Conservation (phyloP, 202 grass and related monocot genomes). For the Saccharum hybrid region DNA sequence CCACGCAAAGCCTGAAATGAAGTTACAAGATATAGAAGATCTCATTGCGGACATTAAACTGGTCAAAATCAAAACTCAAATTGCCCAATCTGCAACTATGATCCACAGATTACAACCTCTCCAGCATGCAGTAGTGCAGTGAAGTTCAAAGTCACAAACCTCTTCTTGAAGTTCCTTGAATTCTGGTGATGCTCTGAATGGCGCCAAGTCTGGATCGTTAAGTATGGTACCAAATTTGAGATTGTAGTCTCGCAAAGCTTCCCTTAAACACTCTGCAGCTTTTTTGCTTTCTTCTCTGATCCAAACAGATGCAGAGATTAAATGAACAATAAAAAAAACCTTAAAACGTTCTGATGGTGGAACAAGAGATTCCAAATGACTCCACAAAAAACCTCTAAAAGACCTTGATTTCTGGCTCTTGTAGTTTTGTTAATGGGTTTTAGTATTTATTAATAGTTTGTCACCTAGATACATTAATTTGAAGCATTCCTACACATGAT, state of each 20-base stretch:
- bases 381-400: not conserved
- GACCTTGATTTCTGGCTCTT: constrained; percentile 22
- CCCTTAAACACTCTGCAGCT: constrained; percentile 79
- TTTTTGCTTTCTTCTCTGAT: constrained; percentile 89
- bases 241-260: constrained; percentile 83
- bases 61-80: constrained; percentile 1
- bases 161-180: constrained; percentile 96
- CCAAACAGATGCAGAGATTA: constrained; percentile 49
- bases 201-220: constrained; percentile 86
- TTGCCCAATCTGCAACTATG: constrained; percentile 2
- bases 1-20: constrained; percentile 77
- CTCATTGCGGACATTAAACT: constrained; percentile 22
- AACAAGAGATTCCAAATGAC: constrained; percentile 20
- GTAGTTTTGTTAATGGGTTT: not conserved
- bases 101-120: constrained; percentile 11
- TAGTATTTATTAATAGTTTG: constrained; percentile 2
- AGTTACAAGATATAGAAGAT: constrained; percentile 30
- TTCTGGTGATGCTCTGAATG: constrained; percentile 86
- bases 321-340: constrained; percentile 19
- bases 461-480: not conserved
- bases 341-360: constrained; percentile 1
- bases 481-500: constrained; percentile 14
- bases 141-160: constrained; percentile 51
- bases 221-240: constrained; percentile 94
- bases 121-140: constrained; percentile 11